Percentiles rank a stretch among this genome's conserved stretches.
phyloP scores from a whole-genome alignment of 768 basidiomycete species.

The Amanita pallidorosea region DNA sequence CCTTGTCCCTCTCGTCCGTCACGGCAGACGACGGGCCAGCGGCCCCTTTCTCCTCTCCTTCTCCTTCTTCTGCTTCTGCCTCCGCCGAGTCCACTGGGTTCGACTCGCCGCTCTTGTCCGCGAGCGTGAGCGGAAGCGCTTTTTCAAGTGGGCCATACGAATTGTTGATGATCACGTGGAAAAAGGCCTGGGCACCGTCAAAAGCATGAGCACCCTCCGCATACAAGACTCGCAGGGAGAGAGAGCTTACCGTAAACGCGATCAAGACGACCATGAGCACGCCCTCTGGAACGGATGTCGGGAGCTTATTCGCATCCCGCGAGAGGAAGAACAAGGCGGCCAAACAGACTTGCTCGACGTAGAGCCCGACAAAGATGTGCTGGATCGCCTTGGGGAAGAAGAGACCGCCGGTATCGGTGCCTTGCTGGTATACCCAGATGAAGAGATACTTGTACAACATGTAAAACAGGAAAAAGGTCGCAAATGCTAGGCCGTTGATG shows the following conservation, averaged over 20 bases:
- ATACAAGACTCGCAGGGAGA: background rate
- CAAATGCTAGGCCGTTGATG: slow-evolving; percentile 82
- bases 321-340: slow-evolving; percentile 88
- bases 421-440: slow-evolving; percentile 68
- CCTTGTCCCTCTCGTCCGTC: too few relatives aligned
- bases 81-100: slow-evolving; percentile 24
- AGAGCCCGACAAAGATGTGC: slow-evolving; percentile 90
- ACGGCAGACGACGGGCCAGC: too few relatives aligned
- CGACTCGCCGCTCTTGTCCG: slow-evolving; percentile 36
- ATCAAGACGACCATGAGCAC: slow-evolving; percentile 82
- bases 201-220: too few relatives aligned
- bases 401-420: slow-evolving; percentile 78
- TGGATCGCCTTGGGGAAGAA: slow-evolving; percentile 95
- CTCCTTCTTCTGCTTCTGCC: background rate
- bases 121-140: slow-evolving; percentile 69
- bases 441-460: slow-evolving; percentile 81
- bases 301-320: slow-evolving; percentile 35
- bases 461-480: slow-evolving; percentile 79
- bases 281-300: slow-evolving; percentile 62
- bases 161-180: slow-evolving; percentile 61
- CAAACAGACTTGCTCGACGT: slow-evolving; percentile 81
- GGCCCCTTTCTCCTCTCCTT: too few relatives aligned
- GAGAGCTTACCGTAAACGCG: slow-evolving; percentile 55
- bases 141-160: slow-evolving; percentile 74
- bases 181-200: slow-evolving; percentile 39